Evolutionary conservation across 2,329 filamentous ascomycete species (phyloP).

Genomic region (Alternaria atra): DNA sequence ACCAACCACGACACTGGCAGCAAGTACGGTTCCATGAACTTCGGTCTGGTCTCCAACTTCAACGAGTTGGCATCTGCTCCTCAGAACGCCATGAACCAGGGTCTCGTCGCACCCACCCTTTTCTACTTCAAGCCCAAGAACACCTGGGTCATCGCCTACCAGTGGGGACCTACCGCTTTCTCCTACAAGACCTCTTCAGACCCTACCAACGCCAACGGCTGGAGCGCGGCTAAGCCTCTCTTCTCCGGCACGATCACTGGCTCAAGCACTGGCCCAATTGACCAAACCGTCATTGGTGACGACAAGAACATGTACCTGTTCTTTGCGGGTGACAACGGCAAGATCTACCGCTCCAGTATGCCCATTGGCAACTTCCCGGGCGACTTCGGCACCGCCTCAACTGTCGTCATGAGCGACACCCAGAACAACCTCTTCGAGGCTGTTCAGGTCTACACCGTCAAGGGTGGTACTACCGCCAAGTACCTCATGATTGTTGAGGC

Average conservation of each 20-base stretch:
- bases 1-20: conserved; percentile 57
- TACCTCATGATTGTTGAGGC: conserved; percentile 76
- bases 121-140: conserved; percentile 70
- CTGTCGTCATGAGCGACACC: conserved; percentile 63
- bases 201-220: conserved; percentile 66
- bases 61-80: conserved; percentile 59
- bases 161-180: conserved; percentile 70
- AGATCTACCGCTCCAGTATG: conserved; percentile 71
- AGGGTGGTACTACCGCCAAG: conserved; percentile 56
- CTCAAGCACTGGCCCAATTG: conserved; percentile 65
- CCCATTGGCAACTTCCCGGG: conserved; percentile 69
- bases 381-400: conserved; percentile 63
- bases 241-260: conserved; percentile 64
- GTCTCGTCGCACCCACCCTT: conserved; percentile 67
- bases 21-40: conserved; percentile 67
- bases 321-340: conserved; percentile 73
- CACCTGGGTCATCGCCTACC: conserved; percentile 71
- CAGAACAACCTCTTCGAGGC: conserved; percentile 70
- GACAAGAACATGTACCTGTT: conserved; percentile 71
- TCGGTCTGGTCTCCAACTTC: conserved; percentile 65
- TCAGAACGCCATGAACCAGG: conserved; percentile 61
- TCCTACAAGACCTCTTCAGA: conserved; percentile 68
- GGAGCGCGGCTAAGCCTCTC: conserved; percentile 64
- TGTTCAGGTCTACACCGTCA: conserved; percentile 70
- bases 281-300: conserved; percentile 72